Base-by-base conservation (phyloP, 2,329 filamentous ascomycete genomes). In the Sclerotinia spermophila region DNA sequence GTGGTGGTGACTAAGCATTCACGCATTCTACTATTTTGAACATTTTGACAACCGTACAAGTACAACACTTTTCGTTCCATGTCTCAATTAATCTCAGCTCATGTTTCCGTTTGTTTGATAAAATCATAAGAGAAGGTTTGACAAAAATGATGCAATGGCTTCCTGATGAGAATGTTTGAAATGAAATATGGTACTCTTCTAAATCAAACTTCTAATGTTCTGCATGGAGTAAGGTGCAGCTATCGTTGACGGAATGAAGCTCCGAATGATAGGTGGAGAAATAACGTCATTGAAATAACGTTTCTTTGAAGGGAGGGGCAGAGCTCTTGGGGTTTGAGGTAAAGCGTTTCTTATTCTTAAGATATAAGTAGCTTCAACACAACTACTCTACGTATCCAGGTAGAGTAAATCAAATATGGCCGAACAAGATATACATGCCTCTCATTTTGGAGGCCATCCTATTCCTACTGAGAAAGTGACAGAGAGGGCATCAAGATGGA, bases 371-470 rank as follows among this genome's bases (percentile, higher is more conserved):
- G 51, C 19, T 51, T 27, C 45, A 53, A 24, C 33, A 38, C 44
- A 38, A 35, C 10, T 27, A 19, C n/a, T 44, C 17, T 27, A 19
- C n/a, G 19, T 33, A 27, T 10, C 38, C 27, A 21, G 24, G 44
- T 51, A 24, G 30, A 51, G 15, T 64, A 27, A 10, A 27, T n/a
- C 10, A 21, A 65, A 33, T 27, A 69, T 69, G 68, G 38, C 68
- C n/a, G 68, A 69, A 69, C 68, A 69, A 65, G 68, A 69, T 30
- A 59, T 45, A 5, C 55, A 64, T 35, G 60, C 53, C 19, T 70
- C 68, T 4, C 71, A 72, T 48, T 51, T 72, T 40, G 71, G 70
- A 68, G 51, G 69, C 11, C 48, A 60, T 51, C 58, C 56, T 40
- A 53, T 64, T n/a, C 35, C 38, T n/a, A 60, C 45, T 2, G 71